These are phyloP conservation scores for Cordyceps cateniannulata DNA, from an alignment of 2,329 filamentous ascomycete species.

Conservation along the genomic window DNA sequence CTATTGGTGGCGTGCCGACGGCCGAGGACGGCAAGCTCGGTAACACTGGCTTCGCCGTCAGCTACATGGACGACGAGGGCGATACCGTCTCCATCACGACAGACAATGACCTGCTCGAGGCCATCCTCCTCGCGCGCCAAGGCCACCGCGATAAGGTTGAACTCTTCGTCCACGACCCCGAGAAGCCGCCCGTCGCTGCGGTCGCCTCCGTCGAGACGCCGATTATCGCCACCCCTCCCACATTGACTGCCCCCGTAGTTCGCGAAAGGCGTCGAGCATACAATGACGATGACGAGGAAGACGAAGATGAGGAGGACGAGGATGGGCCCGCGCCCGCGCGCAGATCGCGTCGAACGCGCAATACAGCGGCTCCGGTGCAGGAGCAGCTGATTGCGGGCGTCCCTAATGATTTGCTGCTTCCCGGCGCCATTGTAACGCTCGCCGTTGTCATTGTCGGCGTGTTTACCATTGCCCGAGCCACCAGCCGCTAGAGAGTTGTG, in stretches of 20 bases:
- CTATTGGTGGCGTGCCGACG: conserved; percentile 72
- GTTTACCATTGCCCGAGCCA: conserved; percentile 74
- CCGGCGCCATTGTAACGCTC: conserved; percentile 90
- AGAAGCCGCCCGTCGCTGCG: conserved; percentile 72
- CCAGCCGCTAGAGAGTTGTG: conserved; percentile 31
- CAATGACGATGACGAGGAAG: conserved; percentile 50
- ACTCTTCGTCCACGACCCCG: conserved; percentile 89
- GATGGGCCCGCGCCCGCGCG: conserved; percentile 35
- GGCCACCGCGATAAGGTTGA: conserved; percentile 86
- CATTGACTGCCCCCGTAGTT: conserved; percentile 39
- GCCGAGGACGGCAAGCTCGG: conserved; percentile 75
- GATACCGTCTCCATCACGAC: conserved; percentile 96
- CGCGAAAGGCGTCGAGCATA: conserved; percentile 44
- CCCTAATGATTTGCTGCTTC: conserved; percentile 87
- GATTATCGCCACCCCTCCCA: conserved; percentile 38
- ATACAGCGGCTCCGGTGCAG: conserved; percentile 37
- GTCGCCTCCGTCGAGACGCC: conserved; percentile 44
- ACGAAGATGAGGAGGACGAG: conserved; percentile 35
- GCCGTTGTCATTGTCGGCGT: conserved; percentile 91
- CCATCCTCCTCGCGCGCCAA: conserved; percentile 75
- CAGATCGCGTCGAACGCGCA: conserved; percentile 28
- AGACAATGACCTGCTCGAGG: conserved; percentile 86
- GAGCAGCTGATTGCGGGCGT: conserved; percentile 85
- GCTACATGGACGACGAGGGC: conserved; percentile 94
- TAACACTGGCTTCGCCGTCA: conserved; percentile 77